Evolutionary conservation across 2,329 filamentous ascomycete species (phyloP), one percentile per base, ranked within the genome.

Genomic region (Leptodontidium sp.): DNA sequence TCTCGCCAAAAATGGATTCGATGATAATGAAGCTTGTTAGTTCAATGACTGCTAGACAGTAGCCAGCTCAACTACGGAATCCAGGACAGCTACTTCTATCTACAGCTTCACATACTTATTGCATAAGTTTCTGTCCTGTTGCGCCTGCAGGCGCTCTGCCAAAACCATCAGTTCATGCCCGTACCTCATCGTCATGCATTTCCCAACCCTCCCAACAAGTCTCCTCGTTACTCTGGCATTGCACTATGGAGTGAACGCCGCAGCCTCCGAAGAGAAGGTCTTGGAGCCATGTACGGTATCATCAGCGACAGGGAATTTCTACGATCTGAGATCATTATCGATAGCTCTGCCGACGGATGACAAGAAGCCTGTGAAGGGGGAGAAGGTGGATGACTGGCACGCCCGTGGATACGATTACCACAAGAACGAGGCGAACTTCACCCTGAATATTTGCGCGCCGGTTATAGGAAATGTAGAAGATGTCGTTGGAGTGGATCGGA

Each of bases 391-490:
- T 69, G 90, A 84, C 76, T 87, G 86, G 82, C 85, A 88, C 71
- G 88, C 91, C 8, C 87, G 86, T 68, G 93, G 93, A 43, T 91
- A 89, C 78, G 93, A 95, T 80, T 93, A 94, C 50, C 68, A 74
- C 59, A 57, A 71, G 17, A 65, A 64, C 74, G 88, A 87, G 71
- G 88, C 88, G 72, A 95, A 95, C 82, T 96, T 96, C 77, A 95
- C 92, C 1, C 78, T 95, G 75, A 96, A 96, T 81, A 90, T 96
- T 74, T 96, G 93, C 82, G 89, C 86, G 45, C 84, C 91, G 1
- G 91, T 94, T n/a, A 86, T 94, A 17, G 88, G 91, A 74, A 82
- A 87, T 17, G 82, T 91, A 24, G 82, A 85, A 53, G 83, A 88
- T 70, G 87, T 92, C 11, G 85, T 87, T 12, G 91, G 90, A n/a